phyloP scores from a whole-genome alignment of 1,139 yeast genomes.

The Keqinozyma sinolaborantium region DNA sequence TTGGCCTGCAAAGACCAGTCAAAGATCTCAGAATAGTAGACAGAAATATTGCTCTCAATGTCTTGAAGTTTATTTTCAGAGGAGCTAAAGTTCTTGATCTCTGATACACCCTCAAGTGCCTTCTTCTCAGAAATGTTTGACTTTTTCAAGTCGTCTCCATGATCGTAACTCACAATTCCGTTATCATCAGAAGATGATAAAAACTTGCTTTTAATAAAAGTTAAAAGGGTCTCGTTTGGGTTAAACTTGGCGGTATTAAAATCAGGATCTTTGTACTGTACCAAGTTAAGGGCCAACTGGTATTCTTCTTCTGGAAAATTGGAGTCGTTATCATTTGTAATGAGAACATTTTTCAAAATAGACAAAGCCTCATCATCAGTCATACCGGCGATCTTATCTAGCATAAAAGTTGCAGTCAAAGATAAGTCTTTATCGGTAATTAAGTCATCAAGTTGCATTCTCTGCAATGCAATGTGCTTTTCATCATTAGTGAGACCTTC shows the following conservation, averaged over 20 bases:
- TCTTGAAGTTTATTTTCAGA: slow-evolving; percentile 18
- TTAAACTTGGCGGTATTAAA: background rate
- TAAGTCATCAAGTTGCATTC: slow-evolving; percentile 18
- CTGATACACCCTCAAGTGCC: slow-evolving; percentile 1
- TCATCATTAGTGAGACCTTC: slow-evolving; percentile 2
- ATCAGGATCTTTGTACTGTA: background rate
- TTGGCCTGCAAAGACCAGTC: slow-evolving; percentile 24
- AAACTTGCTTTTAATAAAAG: slow-evolving; percentile 1
- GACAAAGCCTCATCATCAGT: slow-evolving; percentile 33
- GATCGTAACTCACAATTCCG: too few relatives aligned
- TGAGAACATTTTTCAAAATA: slow-evolving; percentile 32
- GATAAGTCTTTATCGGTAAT: slow-evolving; percentile 23
- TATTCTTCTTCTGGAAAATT: slow-evolving; percentile 40
- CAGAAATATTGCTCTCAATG: slow-evolving; percentile 1
- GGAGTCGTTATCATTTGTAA: slow-evolving; percentile 40
- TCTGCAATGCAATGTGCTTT: background rate
- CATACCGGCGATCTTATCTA: slow-evolving; percentile 31
- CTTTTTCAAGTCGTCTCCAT: background rate
- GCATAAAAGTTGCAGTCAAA: slow-evolving; percentile 24
- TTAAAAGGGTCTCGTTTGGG: slow-evolving; percentile 1
- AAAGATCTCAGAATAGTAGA: slow-evolving; percentile 3
- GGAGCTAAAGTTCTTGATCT: slow-evolving; percentile 2
- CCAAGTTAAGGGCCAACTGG: slow-evolving; percentile 11
- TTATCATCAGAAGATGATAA: slow-evolving; percentile 4
- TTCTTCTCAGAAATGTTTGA: background rate